Conservation (phyloP, 2,329 filamentous ascomycete species). For the Aplosporella prunicola region DNA sequence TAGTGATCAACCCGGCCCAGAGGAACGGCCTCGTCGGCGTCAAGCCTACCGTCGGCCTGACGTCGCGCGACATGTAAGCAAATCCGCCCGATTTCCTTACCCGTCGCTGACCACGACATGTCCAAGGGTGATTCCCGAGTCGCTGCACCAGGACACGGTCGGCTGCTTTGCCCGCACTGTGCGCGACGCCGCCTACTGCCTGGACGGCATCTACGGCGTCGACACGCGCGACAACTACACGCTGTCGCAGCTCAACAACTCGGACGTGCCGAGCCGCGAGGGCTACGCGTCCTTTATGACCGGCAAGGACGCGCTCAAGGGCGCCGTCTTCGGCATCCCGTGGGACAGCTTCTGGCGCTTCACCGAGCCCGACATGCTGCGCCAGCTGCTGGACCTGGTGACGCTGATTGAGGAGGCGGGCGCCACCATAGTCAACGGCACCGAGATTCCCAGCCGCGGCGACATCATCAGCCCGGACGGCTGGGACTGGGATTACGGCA, state of each 20-base stretch:
- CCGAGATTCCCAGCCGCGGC: conserved; percentile 56
- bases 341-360: conserved; percentile 63
- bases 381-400: conserved; percentile 42
- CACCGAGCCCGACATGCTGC: conserved; percentile 47
- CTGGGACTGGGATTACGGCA: conserved; percentile 69
- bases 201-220: conserved; percentile 59
- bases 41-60: conserved; percentile 48
- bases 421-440: conserved; percentile 59
- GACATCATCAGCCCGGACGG: conserved; percentile 54
- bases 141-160: conserved; percentile 58
- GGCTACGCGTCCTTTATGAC: conserved; percentile 52
- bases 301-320: conserved; percentile 45
- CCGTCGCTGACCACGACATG: too few relatives aligned
- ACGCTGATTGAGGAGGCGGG: conserved; percentile 49
- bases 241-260: conserved; percentile 44
- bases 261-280: too few relatives aligned
- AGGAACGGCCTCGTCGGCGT: conserved; percentile 57
- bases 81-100: too few relatives aligned
- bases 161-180: conserved; percentile 60
- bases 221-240: conserved; percentile 60
- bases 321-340: conserved; percentile 59
- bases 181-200: conserved; percentile 55
- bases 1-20: too few relatives aligned
- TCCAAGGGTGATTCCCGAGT: conserved; percentile 53
- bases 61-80: too few relatives aligned